Percentiles rank a stretch among this genome's conserved stretches.
Conservation (phyloP, 352 stramenopile genomes). For the Phytophthora citricola region DNA sequence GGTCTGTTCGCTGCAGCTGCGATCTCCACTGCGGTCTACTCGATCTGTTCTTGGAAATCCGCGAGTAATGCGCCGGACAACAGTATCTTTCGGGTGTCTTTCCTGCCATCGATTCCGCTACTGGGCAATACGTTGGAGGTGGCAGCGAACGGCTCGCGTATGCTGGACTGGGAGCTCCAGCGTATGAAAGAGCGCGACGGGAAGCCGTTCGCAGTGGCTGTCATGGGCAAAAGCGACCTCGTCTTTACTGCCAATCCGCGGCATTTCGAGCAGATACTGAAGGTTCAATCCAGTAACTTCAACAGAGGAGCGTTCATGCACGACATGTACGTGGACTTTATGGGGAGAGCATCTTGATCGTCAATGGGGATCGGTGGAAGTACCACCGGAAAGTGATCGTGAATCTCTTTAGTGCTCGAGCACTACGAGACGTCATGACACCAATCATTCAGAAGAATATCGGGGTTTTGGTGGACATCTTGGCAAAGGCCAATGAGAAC, state of each 20-base stretch:
- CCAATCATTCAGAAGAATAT: conserved; percentile 30
- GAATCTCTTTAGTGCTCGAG: conserved; percentile 75
- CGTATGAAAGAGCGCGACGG: conserved; percentile 7
- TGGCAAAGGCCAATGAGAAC: conserved; percentile 7
- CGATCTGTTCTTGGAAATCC: neutral
- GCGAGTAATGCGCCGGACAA: neutral
- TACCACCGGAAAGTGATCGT: conserved; percentile 72
- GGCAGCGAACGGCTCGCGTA: conserved; percentile 25
- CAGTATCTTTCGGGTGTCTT: neutral
- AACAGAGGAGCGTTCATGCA: conserved; percentile 56
- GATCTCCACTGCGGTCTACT: neutral
- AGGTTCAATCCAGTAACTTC: conserved; percentile 67
- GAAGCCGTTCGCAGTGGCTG: conserved; percentile 6
- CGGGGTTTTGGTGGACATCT: conserved; percentile 6
- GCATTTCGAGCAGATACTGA: conserved; percentile 52
- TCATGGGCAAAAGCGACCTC: conserved; percentile 24
- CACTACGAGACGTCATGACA: conserved; percentile 41
- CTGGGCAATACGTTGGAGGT: conserved; percentile 30
- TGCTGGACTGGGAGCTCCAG: conserved; percentile 45
- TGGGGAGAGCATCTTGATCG: conserved; percentile 66
- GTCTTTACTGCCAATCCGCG: conserved; percentile 26
- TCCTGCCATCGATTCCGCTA: conserved; percentile 8
- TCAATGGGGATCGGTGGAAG: conserved; percentile 67
- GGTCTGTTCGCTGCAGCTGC: neutral
- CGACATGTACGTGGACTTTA: conserved; percentile 46